Evolutionary conservation across 1,139 yeast genomes (phyloP).

Genomic region (Lodderomyces beijingensis): DNA sequence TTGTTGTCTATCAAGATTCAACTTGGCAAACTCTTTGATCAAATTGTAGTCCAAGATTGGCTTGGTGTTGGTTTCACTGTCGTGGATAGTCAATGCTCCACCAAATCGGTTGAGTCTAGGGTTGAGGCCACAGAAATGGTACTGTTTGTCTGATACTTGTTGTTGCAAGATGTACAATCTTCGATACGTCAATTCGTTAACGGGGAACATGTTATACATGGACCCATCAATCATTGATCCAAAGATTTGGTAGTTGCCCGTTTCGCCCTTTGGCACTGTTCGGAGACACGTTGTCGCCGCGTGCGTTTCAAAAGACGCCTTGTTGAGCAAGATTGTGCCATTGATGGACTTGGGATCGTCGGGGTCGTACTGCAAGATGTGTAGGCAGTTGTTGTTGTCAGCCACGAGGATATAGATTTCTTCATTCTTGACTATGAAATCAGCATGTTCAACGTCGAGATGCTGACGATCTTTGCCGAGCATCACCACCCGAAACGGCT

Average conservation of each 20-base stretch:
- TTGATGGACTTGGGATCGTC: slow-evolving; percentile 80
- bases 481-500: slow-evolving; percentile 81
- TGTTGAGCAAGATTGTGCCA: slow-evolving; percentile 71
- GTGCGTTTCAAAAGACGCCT: slow-evolving; percentile 69
- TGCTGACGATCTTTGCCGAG: slow-evolving; percentile 71
- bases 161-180: slow-evolving; percentile 83
- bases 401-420: slow-evolving; percentile 65
- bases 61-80: slow-evolving; percentile 34
- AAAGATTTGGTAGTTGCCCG: slow-evolving; percentile 48
- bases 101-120: slow-evolving; percentile 68
- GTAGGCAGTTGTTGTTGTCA: slow-evolving; percentile 67
- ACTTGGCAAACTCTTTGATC: slow-evolving; percentile 46
- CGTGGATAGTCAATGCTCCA: slow-evolving; percentile 19
- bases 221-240: slow-evolving; percentile 83
- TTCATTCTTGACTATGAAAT: slow-evolving; percentile 68
- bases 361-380: slow-evolving; percentile 83
- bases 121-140: slow-evolving; percentile 74
- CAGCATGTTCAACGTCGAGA: slow-evolving; percentile 62
- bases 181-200: slow-evolving; percentile 71
- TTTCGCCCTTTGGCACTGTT: slow-evolving; percentile 45
- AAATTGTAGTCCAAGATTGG: slow-evolving; percentile 62
- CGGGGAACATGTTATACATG: slow-evolving; percentile 67
- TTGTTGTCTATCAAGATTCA: slow-evolving; percentile 55
- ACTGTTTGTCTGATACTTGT: slow-evolving; percentile 74
- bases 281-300: slow-evolving; percentile 57